Base-by-base conservation (phyloP, 2,329 filamentous ascomycete species). In the Hymenoscyphus fructigenus region DNA sequence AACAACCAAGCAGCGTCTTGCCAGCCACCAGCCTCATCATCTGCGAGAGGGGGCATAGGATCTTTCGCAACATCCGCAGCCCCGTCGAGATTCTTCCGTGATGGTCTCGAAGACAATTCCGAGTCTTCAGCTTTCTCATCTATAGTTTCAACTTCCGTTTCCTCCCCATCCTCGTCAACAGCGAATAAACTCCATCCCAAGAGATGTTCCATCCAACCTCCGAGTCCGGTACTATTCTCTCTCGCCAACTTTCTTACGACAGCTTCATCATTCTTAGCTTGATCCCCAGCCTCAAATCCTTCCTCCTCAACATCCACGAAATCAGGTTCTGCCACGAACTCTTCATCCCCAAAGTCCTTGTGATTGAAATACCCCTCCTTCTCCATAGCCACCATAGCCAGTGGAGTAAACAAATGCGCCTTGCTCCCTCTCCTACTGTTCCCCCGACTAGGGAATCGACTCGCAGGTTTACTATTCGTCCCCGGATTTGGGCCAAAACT, bases 1-100 rank as follows among this genome's bases (percentile, higher is more conserved):
- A 90, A 76, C 57, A 91, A 76, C 88, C 88, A 91, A 17, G 86
- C 86, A 29, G 87, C 88, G 75, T 90, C 88, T 65, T 85, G 82
- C 88, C 87, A 90, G 9, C 83, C 83, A 17, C 85, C 86, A 55
- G 85, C 82, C 60, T 88, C 82, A 9, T 80, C 78, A 53, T 81
- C 81, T 60, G 79, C 78, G 10, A 80, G 78, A 36, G 73, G 84
- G 73, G 80, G 80, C 47, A 87, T 77, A 10, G 76, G 76, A 59
- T 84, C 82, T 58, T 82, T 79, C 0, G 79, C 74, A 79, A 71
- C 62, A 32, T 75, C 73, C 23, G 64, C 66, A 32, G 67, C 57
- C 7, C 67, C 65, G 32, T 72, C 67, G 29, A 73, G 58, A 58
- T 57, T 67, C 41, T 60, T 65, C 41, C 64, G 69, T 20, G 67